phyloP scores from a whole-genome alignment of 495 filamentous ascomycete species.

The Astrothelium subdiscretum region DNA sequence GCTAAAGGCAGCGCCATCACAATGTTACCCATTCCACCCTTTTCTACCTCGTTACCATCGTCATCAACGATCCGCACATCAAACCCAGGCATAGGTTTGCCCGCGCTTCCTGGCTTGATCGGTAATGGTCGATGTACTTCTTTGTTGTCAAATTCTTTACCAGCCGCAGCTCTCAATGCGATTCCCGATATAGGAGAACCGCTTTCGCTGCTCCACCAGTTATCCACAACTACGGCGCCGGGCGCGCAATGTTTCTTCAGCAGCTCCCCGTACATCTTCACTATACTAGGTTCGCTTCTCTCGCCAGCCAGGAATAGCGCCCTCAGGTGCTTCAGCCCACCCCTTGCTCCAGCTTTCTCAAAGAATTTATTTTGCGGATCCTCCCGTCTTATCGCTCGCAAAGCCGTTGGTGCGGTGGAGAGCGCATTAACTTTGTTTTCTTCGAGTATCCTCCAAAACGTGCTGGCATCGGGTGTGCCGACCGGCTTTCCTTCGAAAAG shows the following conservation, averaged over 20 bases:
- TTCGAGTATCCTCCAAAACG: conserved; percentile 78
- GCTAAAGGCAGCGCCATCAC: conserved; percentile 72
- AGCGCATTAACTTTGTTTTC: conserved; percentile 74
- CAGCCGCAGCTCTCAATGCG: conserved; percentile 48
- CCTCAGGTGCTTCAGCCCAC: conserved; percentile 54
- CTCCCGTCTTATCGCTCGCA: conserved; percentile 76
- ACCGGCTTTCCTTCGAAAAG: conserved; percentile 89
- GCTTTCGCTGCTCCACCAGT: conserved; percentile 94
- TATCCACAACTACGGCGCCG: conserved; percentile 66
- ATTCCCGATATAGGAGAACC: conserved; percentile 82
- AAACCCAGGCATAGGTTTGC: conserved; percentile 83
- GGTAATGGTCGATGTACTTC: conserved; percentile 29
- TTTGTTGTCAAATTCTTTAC: conserved; percentile 28
- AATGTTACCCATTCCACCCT: conserved; percentile 79
- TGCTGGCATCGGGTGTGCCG: conserved; percentile 75
- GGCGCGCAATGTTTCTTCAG: conserved; percentile 50
- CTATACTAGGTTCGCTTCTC: conserved; percentile 75
- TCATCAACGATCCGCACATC: conserved; percentile 78
- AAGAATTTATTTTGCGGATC: conserved; percentile 64
- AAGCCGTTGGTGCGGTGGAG: conserved; percentile 77
- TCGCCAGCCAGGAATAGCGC: conserved; percentile 84
- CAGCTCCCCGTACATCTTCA: conserved; percentile 64
- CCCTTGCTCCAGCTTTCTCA: conserved; percentile 45
- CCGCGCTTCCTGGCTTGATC: conserved; percentile 75
- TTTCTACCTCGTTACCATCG: conserved; percentile 52